Percentiles rank a stretch among this genome's conserved stretches.
phyloP scores from a whole-genome alignment of 371 early-diverging fungal genomes.

The Rhizopus arrhizus region DNA sequence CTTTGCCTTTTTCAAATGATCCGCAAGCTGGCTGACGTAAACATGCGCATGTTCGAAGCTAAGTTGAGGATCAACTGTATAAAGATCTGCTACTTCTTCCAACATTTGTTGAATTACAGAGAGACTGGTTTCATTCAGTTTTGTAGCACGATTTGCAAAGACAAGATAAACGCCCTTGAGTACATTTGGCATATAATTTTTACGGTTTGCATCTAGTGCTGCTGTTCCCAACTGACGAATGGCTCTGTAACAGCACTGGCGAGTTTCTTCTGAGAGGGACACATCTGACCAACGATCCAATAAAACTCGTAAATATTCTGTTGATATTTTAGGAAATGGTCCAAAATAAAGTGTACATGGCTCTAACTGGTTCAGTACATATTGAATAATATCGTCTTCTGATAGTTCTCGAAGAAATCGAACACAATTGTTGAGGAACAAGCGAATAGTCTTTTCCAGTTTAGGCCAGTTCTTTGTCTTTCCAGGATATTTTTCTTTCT shows the following conservation, averaged over 20 bases:
- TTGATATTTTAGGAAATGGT: slow-evolving; percentile 79
- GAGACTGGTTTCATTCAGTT: slow-evolving; percentile 72
- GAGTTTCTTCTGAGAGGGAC: slow-evolving; percentile 66
- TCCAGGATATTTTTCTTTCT: slow-evolving; percentile 57
- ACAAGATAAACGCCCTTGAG: slow-evolving; percentile 79
- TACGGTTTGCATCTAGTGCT: slow-evolving; percentile 38
- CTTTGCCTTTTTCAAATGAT: slow-evolving; percentile 84
- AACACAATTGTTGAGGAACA: slow-evolving; percentile 73
- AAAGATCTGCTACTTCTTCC: slow-evolving; percentile 85
- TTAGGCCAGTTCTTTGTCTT: slow-evolving; percentile 75
- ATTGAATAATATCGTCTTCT: slow-evolving; percentile 77
- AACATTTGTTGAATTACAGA: slow-evolving; percentile 80
- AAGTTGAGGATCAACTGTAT: slow-evolving; percentile 68
- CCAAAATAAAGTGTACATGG: slow-evolving; percentile 75
- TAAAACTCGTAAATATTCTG: slow-evolving; percentile 75
- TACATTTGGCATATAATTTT: slow-evolving; percentile 48
- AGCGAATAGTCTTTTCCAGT: slow-evolving; percentile 72
- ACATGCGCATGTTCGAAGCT: slow-evolving; percentile 87
- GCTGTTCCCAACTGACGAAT: slow-evolving; percentile 33
- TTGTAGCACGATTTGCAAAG: slow-evolving; percentile 75
- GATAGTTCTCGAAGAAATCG: slow-evolving; percentile 78
- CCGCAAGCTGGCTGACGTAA: slow-evolving; percentile 89
- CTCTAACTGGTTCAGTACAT: slow-evolving; percentile 77
- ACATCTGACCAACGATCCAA: slow-evolving; percentile 68
- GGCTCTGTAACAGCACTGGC: slow-evolving; percentile 55